These are phyloP conservation scores for Houttuynia cordata DNA, from an alignment of 164 flowering plant species.

Conservation along the genomic window DNA sequence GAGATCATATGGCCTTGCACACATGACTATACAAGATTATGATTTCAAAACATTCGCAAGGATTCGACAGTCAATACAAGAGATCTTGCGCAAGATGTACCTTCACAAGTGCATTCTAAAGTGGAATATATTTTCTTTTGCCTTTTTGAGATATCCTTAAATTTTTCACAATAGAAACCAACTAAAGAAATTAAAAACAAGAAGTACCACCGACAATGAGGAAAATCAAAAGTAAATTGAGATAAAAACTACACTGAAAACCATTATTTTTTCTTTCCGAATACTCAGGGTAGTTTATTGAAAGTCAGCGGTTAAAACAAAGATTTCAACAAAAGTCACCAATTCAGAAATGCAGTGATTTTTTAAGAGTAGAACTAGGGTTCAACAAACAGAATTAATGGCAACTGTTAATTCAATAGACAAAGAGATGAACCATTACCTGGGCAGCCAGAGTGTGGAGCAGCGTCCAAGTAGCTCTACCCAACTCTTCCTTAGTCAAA, in stretches of 20 bases:
- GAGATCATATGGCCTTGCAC: background rate
- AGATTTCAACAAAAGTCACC: background rate
- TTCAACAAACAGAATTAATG: background rate
- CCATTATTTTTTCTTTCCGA: too few species aligned
- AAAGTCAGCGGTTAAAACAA: too few species aligned
- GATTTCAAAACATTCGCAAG: too few species aligned
- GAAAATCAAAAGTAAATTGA: too few species aligned
- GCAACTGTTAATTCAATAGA: background rate
- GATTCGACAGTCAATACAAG: too few species aligned
- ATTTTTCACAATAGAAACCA: background rate
- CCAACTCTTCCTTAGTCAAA: conserved; percentile 81
- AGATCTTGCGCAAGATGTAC: too few species aligned
- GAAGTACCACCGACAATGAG: too few species aligned
- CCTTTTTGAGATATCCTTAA: too few species aligned
- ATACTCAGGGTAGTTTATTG: too few species aligned
- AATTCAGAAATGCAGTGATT: background rate
- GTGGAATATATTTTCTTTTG: too few species aligned
- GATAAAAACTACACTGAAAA: too few species aligned
- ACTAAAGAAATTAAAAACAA: background rate
- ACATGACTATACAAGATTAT: background rate
- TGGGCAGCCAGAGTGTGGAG: conserved; percentile 95
- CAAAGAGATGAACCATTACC: conserved; percentile 23
- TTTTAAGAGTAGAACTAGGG: background rate
- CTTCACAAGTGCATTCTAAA: too few species aligned
- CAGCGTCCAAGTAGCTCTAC: conserved; percentile 95